These are phyloP conservation scores for Cardamine resedifolia DNA, from an alignment of 345 rosid species.

Conservation along the genomic window DNA sequence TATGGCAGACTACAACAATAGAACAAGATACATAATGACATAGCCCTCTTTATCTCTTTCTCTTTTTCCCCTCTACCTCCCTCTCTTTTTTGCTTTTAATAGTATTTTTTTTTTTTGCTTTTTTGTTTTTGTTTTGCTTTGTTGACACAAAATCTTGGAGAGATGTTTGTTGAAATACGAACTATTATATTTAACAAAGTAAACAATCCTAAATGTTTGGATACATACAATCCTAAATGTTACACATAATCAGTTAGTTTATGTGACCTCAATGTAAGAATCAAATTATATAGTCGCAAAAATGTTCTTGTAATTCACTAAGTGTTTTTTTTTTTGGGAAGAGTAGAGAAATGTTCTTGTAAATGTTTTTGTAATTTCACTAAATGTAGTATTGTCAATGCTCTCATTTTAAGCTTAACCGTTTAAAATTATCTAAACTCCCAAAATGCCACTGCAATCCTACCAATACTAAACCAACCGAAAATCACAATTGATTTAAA, in stretches of 20 bases:
- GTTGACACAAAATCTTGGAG: slow-evolving; percentile 29
- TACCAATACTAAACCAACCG: neutral
- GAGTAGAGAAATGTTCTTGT: too few species aligned
- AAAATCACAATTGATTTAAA: neutral
- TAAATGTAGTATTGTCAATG: too few species aligned
- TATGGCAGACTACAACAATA: slow-evolving; percentile 17
- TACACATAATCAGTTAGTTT: neutral
- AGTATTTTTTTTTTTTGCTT: slow-evolving; percentile 18
- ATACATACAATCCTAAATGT: too few species aligned
- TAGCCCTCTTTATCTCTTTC: slow-evolving; percentile 31
- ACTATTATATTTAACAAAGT: too few species aligned
- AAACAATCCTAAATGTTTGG: too few species aligned
- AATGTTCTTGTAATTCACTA: neutral
- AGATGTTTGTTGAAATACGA: too few species aligned
- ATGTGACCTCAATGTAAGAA: neutral
- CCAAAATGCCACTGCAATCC: neutral
- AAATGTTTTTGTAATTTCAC: too few species aligned
- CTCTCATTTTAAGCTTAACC: neutral
- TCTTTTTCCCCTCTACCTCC: neutral
- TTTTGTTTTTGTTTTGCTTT: slow-evolving; percentile 15
- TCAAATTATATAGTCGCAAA: neutral
- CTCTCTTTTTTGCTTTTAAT: slow-evolving; percentile 22
- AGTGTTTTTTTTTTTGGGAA: neutral
- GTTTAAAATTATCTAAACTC: neutral
- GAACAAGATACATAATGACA: slow-evolving; percentile 4